These are phyloP conservation scores for Aspergillus sp. DNA, from an alignment of 2,329 filamentous ascomycete genomes.

Conservation along the genomic window DNA sequence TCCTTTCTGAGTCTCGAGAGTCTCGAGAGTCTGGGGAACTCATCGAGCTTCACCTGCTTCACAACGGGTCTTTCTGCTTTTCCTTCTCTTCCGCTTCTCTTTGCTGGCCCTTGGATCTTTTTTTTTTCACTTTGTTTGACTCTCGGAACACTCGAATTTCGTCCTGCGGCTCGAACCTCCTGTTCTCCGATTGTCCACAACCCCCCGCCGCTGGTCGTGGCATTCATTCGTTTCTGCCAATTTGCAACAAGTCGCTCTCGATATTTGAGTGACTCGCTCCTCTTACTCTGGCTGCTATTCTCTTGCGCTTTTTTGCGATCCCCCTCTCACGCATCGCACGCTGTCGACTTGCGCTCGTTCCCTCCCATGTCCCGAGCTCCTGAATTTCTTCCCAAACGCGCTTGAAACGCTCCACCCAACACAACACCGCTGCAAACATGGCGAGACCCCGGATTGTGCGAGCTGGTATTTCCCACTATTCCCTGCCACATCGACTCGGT, in stretches of 20 bases:
- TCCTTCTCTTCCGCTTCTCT: constrained; percentile 11
- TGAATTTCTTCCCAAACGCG: constrained; percentile 18
- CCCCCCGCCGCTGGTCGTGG: constrained; percentile 19
- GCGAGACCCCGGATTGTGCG: constrained; percentile 47
- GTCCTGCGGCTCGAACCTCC: constrained; percentile 20
- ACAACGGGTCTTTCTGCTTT: constrained; percentile 14
- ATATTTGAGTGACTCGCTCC: constrained; percentile 10
- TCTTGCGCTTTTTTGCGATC: constrained; percentile 2
- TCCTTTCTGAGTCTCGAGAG: constrained; percentile 22
- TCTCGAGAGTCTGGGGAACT: constrained; percentile 29
- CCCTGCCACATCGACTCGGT: background rate
- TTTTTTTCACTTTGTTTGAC: constrained; percentile 15
- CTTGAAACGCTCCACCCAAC: constrained; percentile 6
- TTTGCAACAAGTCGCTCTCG: constrained; percentile 6
- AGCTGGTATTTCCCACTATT: constrained; percentile 38
- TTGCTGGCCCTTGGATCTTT: background rate
- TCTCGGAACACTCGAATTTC: constrained; percentile 31
- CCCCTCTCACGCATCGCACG: constrained; percentile 5
- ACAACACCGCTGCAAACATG: constrained; percentile 28
- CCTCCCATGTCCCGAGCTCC: constrained; percentile 16
- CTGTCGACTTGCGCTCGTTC: constrained; percentile 13
- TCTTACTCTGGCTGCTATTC: background rate
- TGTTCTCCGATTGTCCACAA: constrained; percentile 17
- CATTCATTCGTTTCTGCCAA: constrained; percentile 13
- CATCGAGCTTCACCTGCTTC: constrained; percentile 14